Base-by-base conservation (phyloP, 1,284 basidiomycete species). In the Ceratobasidium sp. region DNA sequence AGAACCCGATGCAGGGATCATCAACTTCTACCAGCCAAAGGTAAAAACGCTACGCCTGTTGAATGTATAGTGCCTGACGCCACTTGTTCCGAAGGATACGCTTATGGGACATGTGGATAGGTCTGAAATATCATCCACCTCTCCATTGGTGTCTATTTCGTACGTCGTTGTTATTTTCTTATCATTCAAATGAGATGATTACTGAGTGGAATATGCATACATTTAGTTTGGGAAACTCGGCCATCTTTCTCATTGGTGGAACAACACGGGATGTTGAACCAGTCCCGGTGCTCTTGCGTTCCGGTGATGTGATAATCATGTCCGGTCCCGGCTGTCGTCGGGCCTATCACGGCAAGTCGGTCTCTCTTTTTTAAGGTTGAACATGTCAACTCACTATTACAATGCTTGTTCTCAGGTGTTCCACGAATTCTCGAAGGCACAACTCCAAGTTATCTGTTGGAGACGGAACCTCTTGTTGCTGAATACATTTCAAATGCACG, bases 21-120 rank as follows among this genome's bases (percentile, higher is more conserved):
- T 97, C 73, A 97, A 97, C 79, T 97, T 94, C 77, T 94, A 95
- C 79, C 92, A 94, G 79, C 85, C 84, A 60, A 91, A 88, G 80
- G 88, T 76, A 45, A 53, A 23, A 9, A n/a, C n/a, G 12, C 6
- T 9, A 6, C 46, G 26, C 48, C 14, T 30, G 23, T 30, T 16
- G 9, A 28, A 5, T 23, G 28, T 39, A 18, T 21, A 21, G 21
- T 65, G 8, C 21, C 50, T 50, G 32, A 46, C 21, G 9, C 0
- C 28, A 48, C 52, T 39, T 39, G 36, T 6, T 14, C 69, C 76
- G 2, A 79, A 91, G 84, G 94, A 97, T 76, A 93, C 93, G 0
- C 86, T 97, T 28, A 97, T 97, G 91, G 95, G 88, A 0, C 95
- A 97, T 78, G 93, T 96, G 43, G 96, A 97, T 81, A 91, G 92